These are phyloP conservation scores for Avena atlantica DNA, from an alignment of 176 grass and related monocot genomes.

Conservation along the genomic window DNA sequence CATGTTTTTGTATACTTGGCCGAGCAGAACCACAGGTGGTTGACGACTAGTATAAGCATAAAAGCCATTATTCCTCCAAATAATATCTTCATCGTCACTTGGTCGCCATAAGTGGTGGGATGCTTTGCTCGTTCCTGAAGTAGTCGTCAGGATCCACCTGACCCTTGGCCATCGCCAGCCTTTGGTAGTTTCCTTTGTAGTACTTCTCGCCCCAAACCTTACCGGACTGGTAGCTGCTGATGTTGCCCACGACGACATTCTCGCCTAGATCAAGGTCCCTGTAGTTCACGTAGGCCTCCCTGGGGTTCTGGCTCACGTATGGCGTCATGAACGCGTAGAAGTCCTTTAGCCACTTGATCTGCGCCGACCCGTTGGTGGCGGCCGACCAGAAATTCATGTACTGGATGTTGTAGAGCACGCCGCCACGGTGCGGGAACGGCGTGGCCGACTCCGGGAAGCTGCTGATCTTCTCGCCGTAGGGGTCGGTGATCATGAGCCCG, in stretches of 20 bases:
- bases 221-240: slow-evolving; percentile 47
- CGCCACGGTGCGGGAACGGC: slow-evolving; percentile 53
- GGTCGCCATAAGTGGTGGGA: slow-evolving; percentile 42
- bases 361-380: background rate
- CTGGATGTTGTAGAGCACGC: slow-evolving; percentile 61
- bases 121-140: slow-evolving; percentile 71
- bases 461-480: slow-evolving; percentile 42
- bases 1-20: no score
- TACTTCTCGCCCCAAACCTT: slow-evolving; percentile 50
- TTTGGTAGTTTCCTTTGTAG: slow-evolving; percentile 43
- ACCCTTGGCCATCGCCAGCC: slow-evolving; percentile 38
- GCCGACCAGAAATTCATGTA: slow-evolving; percentile 50
- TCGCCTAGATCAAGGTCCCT: slow-evolving; percentile 61
- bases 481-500: slow-evolving; percentile 59
- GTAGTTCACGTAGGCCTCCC: slow-evolving; percentile 65
- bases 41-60: no score
- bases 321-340: slow-evolving; percentile 54
- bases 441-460: slow-evolving; percentile 35
- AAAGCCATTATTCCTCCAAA: background rate
- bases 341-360: slow-evolving; percentile 39
- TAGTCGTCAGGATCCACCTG: slow-evolving; percentile 44
- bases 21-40: no score
- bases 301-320: slow-evolving; percentile 48
- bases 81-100: background rate
- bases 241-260: slow-evolving; percentile 43